A percentile compares a stretch with the other conserved stretches of the same genome.
Conservation (phyloP, 345 rosid species). For the Eucalyptus polyanthemos region DNA sequence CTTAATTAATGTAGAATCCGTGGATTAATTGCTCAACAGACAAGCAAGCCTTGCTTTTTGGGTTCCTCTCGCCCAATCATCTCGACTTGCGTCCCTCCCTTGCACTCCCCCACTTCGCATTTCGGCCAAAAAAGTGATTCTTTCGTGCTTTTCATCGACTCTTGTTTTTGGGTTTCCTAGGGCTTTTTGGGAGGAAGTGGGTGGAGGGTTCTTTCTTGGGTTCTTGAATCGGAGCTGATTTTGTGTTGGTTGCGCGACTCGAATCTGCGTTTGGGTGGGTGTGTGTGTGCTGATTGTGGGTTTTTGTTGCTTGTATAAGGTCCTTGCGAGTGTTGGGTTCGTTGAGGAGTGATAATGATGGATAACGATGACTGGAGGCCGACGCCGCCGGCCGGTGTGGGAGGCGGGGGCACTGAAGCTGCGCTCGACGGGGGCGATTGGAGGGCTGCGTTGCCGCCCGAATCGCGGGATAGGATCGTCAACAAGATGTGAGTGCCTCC, state of each 20-base stretch:
- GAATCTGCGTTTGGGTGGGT: not conserved
- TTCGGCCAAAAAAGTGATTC: not conserved
- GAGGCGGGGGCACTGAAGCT: conserved; percentile 4
- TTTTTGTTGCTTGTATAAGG: not conserved
- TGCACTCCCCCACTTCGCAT: not conserved
- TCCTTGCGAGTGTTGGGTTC: not conserved
- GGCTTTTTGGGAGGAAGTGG: not conserved
- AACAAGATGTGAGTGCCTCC: conserved; percentile 35
- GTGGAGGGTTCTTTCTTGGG: not conserved
- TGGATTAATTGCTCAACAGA: not conserved
- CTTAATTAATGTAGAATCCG: not conserved
- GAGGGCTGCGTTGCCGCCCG: conserved; percentile 36
- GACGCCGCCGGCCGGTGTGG: conserved; percentile 17
- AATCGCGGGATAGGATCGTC: conserved; percentile 34
- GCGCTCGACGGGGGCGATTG: conserved; percentile 37
- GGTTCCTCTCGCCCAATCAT: not conserved
- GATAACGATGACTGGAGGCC: conserved; percentile 29
- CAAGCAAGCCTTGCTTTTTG: too few relatives aligned
- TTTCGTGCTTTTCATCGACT: not conserved
- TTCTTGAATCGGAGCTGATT: not conserved
- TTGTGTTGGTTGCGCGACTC: too few relatives aligned
- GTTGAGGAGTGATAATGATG: conserved; percentile 1
- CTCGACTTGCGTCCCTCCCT: not conserved
- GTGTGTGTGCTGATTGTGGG: not conserved
- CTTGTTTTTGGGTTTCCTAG: not conserved